phyloP scores from a whole-genome alignment of 768 basidiomycete genomes.

The Suillus tomentosus region DNA sequence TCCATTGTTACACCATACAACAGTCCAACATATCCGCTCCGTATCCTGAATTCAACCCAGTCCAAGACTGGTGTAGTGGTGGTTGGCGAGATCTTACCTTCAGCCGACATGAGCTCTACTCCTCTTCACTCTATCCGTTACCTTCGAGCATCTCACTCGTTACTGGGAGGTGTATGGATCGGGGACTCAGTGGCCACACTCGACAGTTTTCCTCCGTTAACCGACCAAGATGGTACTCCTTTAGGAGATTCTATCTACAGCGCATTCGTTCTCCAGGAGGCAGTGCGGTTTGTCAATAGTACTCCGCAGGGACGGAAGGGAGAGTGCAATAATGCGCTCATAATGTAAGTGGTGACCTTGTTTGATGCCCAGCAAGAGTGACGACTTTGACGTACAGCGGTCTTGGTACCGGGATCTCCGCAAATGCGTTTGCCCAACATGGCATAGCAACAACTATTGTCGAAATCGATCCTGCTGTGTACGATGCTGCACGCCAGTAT shows the following conservation, averaged over 20 bases:
- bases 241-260: constrained; percentile 82
- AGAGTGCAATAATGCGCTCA: constrained; percentile 54
- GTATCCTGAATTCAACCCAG: constrained; percentile 64
- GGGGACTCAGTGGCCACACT: constrained; percentile 47
- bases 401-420: constrained; percentile 83
- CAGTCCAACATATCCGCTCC: constrained; percentile 56
- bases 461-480: constrained; percentile 94
- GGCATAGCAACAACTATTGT: constrained; percentile 75
- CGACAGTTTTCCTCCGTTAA: constrained; percentile 42
- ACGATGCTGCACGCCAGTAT: constrained; percentile 73
- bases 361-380: constrained; percentile 12
- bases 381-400: constrained; percentile 54
- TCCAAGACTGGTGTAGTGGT: constrained; percentile 82
- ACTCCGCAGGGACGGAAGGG: constrained; percentile 40
- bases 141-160: constrained; percentile 64
- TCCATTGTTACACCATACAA: constrained; percentile 51
- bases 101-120: constrained; percentile 30
- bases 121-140: constrained; percentile 56
- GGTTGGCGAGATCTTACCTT: constrained; percentile 71
- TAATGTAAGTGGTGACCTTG: constrained; percentile 57
- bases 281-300: constrained; percentile 66
- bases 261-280: constrained; percentile 88
- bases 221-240: constrained; percentile 53
- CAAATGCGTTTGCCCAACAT: constrained; percentile 71
- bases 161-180: constrained; percentile 81